Percentiles rank a stretch among this genome's conserved stretches.
Evolutionary conservation across 495 filamentous ascomycete genomes (phyloP).

Genomic region (Lophiotrema nucula): DNA sequence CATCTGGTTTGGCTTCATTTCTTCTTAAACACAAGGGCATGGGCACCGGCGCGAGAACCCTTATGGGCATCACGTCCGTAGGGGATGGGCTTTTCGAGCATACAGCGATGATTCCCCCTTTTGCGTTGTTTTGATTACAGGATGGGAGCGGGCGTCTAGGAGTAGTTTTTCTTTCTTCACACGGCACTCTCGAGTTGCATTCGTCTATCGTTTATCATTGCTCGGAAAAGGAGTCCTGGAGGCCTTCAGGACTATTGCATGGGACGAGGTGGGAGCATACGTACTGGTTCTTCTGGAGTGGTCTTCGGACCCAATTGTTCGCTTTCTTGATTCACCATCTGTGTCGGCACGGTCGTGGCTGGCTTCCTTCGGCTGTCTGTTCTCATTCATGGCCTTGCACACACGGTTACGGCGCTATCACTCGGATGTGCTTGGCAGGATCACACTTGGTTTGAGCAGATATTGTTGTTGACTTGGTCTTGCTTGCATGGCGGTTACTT

Average conservation of each 20-base stretch:
- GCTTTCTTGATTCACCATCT: conserved; percentile 17
- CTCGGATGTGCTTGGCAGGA: conserved; percentile 31
- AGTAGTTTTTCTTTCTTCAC: conserved; percentile 11
- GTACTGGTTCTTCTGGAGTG: not conserved
- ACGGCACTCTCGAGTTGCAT: conserved; percentile 22
- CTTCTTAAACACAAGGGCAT: conserved; percentile 31
- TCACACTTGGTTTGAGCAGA: conserved; percentile 26
- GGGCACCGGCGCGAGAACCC: conserved; percentile 34
- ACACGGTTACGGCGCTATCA: conserved; percentile 30
- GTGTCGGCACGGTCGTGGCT: conserved; percentile 13
- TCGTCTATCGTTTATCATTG: conserved; percentile 18
- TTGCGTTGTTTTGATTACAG: conserved; percentile 32
- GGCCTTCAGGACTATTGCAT: conserved; percentile 20
- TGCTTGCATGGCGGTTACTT: conserved; percentile 34
- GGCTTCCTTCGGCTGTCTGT: conserved; percentile 26
- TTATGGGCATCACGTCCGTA: conserved; percentile 22
- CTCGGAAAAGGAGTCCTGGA: conserved; percentile 32
- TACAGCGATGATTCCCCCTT: conserved; percentile 39
- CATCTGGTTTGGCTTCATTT: conserved; percentile 23
- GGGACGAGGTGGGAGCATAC: conserved; percentile 6
- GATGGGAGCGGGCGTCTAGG: conserved; percentile 17
- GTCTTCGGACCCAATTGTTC: not conserved
- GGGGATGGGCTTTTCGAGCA: conserved; percentile 32
- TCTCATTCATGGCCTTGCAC: conserved; percentile 31
- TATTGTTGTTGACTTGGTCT: conserved; percentile 1